Percentiles rank a stretch among this genome's conserved stretches.
Evolutionary conservation across 2,329 filamentous ascomycete genomes (phyloP).

Genomic region (Cercospora brassicicola): DNA sequence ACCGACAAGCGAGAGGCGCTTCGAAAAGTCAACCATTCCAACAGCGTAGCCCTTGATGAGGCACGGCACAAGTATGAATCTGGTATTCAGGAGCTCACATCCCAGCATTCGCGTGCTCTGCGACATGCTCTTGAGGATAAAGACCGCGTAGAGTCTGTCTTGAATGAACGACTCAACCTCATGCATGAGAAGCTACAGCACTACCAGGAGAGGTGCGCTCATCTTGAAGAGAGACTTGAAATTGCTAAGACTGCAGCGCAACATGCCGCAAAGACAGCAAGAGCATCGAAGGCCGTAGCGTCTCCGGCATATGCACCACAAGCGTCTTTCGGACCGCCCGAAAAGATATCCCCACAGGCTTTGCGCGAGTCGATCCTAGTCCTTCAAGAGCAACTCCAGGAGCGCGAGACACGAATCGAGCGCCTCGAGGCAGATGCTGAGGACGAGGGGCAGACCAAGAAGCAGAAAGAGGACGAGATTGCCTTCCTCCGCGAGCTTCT

Average conservation of each 20-base stretch:
- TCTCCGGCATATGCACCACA: slow-evolving; percentile 40
- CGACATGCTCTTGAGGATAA: slow-evolving; percentile 69
- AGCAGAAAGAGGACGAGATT: slow-evolving; percentile 91
- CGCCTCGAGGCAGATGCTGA: slow-evolving; percentile 77
- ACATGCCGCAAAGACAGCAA: slow-evolving; percentile 70
- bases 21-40: slow-evolving; percentile 56
- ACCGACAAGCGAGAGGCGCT: slow-evolving; percentile 64
- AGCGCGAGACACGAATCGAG: slow-evolving; percentile 87
- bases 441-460: slow-evolving; percentile 77
- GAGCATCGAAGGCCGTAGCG: slow-evolving; percentile 27
- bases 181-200: slow-evolving; percentile 82
- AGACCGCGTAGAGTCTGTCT: slow-evolving; percentile 73
- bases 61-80: slow-evolving; percentile 57
- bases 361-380: slow-evolving; percentile 95
- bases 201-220: slow-evolving; percentile 77
- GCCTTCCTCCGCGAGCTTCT: slow-evolving; percentile 92
- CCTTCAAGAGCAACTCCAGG: slow-evolving; percentile 92
- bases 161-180: slow-evolving; percentile 76
- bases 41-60: slow-evolving; percentile 55
- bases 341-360: slow-evolving; percentile 91
- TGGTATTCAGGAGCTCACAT: slow-evolving; percentile 49
- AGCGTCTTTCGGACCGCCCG: slow-evolving; percentile 55
- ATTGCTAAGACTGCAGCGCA: slow-evolving; percentile 84
- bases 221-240: slow-evolving; percentile 87
- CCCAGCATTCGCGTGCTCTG: slow-evolving; percentile 57